These are phyloP conservation scores for Aspergillus alliaceus DNA, from an alignment of 2,329 filamentous ascomycete species.

Conservation along the genomic window DNA sequence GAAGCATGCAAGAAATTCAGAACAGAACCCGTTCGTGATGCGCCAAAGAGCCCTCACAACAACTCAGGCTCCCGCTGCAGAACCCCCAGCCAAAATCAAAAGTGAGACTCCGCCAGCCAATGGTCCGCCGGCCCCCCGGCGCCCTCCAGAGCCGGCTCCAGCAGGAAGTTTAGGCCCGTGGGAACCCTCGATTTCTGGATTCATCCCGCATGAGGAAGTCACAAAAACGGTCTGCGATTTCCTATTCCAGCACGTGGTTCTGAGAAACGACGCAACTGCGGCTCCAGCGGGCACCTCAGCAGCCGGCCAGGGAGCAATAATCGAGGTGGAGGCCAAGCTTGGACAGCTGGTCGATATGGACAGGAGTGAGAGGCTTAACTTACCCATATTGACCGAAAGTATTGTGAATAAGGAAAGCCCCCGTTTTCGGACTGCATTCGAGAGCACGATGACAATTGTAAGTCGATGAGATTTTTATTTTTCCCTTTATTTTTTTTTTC, in stretches of 20 bases:
- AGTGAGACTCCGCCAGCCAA: constrained; percentile 29
- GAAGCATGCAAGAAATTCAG: constrained; percentile 29
- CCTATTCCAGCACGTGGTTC: constrained; percentile 69
- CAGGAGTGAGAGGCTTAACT: constrained; percentile 65
- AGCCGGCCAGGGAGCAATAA: constrained; percentile 64
- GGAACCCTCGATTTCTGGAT: constrained; percentile 65
- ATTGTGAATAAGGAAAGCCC: constrained; percentile 61
- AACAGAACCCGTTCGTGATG: constrained; percentile 21
- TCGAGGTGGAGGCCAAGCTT: constrained; percentile 94
- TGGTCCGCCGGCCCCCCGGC: constrained; percentile 23
- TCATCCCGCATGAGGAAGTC: constrained; percentile 71
- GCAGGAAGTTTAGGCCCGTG: constrained; percentile 40
- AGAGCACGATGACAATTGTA: constrained; percentile 89
- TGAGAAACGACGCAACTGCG: constrained; percentile 61
- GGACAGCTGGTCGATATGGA: constrained; percentile 76
- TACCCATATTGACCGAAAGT: constrained; percentile 70
- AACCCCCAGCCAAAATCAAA: constrained; percentile 15
- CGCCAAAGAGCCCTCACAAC: constrained; percentile 23
- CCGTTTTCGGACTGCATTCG: constrained; percentile 63
- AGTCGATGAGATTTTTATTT: constrained; percentile 33
- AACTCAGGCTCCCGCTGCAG: constrained; percentile 16
- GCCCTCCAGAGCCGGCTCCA: constrained; percentile 18
- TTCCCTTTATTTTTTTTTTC: constrained; percentile 6
- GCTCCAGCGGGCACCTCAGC: constrained; percentile 57
- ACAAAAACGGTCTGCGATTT: constrained; percentile 79